Evolutionary conservation across 2,329 filamentous ascomycete species (phyloP), one percentile per base, ranked within the genome.

Genomic region (Arachnomyces sp.): DNA sequence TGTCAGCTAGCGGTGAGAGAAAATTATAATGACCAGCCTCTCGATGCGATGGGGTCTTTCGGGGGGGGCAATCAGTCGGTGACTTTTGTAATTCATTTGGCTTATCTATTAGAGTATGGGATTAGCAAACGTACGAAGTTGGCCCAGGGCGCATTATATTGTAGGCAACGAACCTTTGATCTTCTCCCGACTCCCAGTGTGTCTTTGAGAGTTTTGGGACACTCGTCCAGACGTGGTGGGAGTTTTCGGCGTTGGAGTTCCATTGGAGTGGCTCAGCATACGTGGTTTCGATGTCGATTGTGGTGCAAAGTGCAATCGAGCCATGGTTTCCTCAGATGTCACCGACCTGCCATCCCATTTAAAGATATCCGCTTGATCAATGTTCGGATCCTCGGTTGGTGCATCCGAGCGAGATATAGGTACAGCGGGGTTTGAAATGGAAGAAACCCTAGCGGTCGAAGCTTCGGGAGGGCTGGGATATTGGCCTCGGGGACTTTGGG

Each of bases 301-400:
- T 7, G 66, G 61, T 43, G 57, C 59, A 41, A 66, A 53, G 45
- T 66, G 54, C 43, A 71, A 49, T 49, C 66, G 59, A 48, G 67
- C 67, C 68, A 71, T 71, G 20, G 58, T 52, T 42, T 48, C 39
- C 29, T 43, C 45, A n/a, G 42, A 47, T 40, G 49, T 48, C 39
- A 55, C 43, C 43, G 55, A 51, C 16, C 53, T 48, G 34, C 39
- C 49, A 49, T 59, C 49, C 17, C 54, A 50, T 25, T 42, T 36
- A 32, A 50, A 47, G 34, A 37, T 30, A 16, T 32, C 33, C 11
- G 39, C 28, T 36, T 36, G 9, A 28, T 42, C 28, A 32, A 30
- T 4, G 13, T 13, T 20, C 8, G 30, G 16, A 31, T 51, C 50
- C 33, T 54, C 47, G 4, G 46, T 35, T 34, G 38, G 13, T 7